A percentile compares a stretch with the other conserved stretches of the same genome.
Evolutionary conservation across 1,284 basidiomycete species (phyloP).

Genomic region (Pseudozyma thailandica): DNA sequence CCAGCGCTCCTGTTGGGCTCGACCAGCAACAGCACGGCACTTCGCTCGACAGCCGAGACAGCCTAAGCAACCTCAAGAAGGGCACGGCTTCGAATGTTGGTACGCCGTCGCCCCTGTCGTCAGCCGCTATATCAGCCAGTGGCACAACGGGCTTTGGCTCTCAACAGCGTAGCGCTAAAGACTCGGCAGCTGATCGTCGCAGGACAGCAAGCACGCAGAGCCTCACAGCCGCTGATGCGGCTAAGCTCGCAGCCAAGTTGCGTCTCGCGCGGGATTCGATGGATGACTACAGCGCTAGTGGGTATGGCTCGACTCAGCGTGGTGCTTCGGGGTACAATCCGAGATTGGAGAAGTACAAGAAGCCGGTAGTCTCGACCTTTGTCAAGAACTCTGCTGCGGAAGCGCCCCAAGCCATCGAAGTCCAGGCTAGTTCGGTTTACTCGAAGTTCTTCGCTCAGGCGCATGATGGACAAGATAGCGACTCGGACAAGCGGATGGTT

Average conservation of each 20-base stretch:
- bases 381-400: conserved; percentile 45
- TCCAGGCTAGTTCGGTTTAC: conserved; percentile 50
- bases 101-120: conserved; percentile 24
- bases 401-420: conserved; percentile 41
- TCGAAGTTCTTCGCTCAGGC: conserved; percentile 40
- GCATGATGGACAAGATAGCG: conserved; percentile 37
- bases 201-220: conserved; percentile 52
- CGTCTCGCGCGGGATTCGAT: conserved; percentile 54
- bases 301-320: conserved; percentile 12
- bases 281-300: conserved; percentile 41
- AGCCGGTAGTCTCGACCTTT: conserved; percentile 57
- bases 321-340: conserved; percentile 44
- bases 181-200: conserved; percentile 22
- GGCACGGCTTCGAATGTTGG: conserved; percentile 16
- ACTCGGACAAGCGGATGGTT: conserved; percentile 30
- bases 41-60: conserved; percentile 16
- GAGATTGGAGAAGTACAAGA: conserved; percentile 48
- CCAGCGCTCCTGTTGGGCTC: conserved; percentile 36
- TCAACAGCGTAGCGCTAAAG: conserved; percentile 15
- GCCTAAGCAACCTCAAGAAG: conserved; percentile 21
- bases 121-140: conserved; percentile 12
- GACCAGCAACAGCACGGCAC: conserved; percentile 26
- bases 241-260: conserved; percentile 58
- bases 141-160: conserved; percentile 10
- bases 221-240: conserved; percentile 56